Conservation (phyloP, 305 asterid genomes). For the Stenogyne calaminthoides region DNA sequence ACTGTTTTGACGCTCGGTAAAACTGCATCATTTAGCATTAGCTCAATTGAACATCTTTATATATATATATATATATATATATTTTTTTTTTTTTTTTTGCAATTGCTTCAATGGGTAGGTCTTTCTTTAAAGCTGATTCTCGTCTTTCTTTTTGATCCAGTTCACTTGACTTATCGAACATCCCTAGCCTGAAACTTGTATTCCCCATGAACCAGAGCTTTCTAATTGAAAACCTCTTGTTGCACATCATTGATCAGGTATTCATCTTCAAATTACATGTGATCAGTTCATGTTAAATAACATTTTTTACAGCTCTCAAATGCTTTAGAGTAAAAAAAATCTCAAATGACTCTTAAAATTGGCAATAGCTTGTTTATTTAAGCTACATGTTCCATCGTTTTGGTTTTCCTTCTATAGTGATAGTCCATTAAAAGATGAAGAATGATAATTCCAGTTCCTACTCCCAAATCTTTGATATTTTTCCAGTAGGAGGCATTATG, state of each 20-base stretch:
- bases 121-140: slow-evolving; percentile 30
- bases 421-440: not conserved
- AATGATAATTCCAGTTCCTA: not conserved
- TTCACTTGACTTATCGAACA: slow-evolving; percentile 39
- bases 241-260: slow-evolving; percentile 55
- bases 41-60: not conserved
- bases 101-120: slow-evolving; percentile 17
- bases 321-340: not conserved
- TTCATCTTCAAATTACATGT: slow-evolving; percentile 7
- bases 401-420: not conserved
- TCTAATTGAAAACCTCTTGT: slow-evolving; percentile 54
- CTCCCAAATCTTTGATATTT: not conserved
- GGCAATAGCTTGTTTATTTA: not conserved
- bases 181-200: slow-evolving; percentile 59
- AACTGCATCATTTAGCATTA: slow-evolving; percentile 22
- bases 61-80: not conserved
- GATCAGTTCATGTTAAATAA: slow-evolving; percentile 23
- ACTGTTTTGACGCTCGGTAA: slow-evolving; percentile 73
- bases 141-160: slow-evolving; percentile 44
- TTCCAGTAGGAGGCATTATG: not conserved
- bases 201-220: slow-evolving; percentile 70
- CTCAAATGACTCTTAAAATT: not conserved
- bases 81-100: not conserved
- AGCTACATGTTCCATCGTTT: not conserved
- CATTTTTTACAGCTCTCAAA: slow-evolving; percentile 5